Base-by-base conservation (phyloP, 345 rosid genomes). In the Salix exigua region DNA sequence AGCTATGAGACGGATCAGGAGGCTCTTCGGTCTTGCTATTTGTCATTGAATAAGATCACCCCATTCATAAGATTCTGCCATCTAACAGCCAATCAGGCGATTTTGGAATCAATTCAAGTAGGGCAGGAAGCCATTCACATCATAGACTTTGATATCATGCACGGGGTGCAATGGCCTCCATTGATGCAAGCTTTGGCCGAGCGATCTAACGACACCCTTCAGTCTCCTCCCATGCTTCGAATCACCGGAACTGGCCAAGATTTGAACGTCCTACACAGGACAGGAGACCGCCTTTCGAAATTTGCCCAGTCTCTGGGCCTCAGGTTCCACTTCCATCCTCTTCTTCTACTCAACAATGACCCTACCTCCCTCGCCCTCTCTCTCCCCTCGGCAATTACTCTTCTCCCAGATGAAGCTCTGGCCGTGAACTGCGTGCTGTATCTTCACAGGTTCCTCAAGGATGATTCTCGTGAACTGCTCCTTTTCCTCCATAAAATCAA, bases 101-200 rank as follows among this genome's bases (percentile, higher is more conserved):
- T 96, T 25, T 82, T 96, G 14, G 99, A 96, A 74, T 93, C 94
- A 11, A 81, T 89, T 42, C 86, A 86, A 70, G 67, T 71, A 70
- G 92, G 87, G 66, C 91, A 87, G 64, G 85, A 85, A 68, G 81
- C 86, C 14, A 80, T 91, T 64, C 99, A 96, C 84, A 92, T 96
- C 76, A 83, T 96, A 2, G 99, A 96, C 77, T 91, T 96, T 68
- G 97, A 96, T 80, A 93, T 93, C 79, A 93, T 94, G 88, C 98
- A 96, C 80, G 99, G 99, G 23, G 91, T 96, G 53, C 99, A 96
- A 72, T 96, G 99, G 99, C 99, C 99, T 12, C 98, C 99, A 6
- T 75, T 96, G 60, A 91, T 96, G 99, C 99, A 96, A 68, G 98
- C 98, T 70, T 84, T 96, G 72, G 93, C 91, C 7, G 98, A 93